These are phyloP conservation scores for Fusarium phyllophilum DNA, from an alignment of 2,329 filamentous ascomycete species.

Conservation along the genomic window DNA sequence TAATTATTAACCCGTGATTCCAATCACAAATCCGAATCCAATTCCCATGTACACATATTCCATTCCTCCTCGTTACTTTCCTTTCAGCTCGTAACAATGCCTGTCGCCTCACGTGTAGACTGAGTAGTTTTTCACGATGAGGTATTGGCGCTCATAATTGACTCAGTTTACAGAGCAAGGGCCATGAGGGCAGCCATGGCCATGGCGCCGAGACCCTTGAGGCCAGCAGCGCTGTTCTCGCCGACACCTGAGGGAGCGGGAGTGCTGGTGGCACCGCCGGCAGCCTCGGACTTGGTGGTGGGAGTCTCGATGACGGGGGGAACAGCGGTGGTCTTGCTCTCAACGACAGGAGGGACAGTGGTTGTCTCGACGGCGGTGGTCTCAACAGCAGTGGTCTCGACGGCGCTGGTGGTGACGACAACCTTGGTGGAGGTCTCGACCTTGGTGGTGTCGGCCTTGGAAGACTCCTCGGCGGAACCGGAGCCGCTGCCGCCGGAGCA, in stretches of 20 bases:
- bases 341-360: slow-evolving; percentile 20
- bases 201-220: slow-evolving; percentile 47
- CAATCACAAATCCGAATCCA: slow-evolving; percentile 9
- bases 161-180: slow-evolving; percentile 51
- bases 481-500: slow-evolving; percentile 42
- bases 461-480: slow-evolving; percentile 4
- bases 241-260: slow-evolving; percentile 33
- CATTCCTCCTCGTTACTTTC: slow-evolving; percentile 5
- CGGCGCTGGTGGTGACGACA: slow-evolving; percentile 3
- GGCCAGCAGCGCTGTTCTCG: slow-evolving; percentile 46
- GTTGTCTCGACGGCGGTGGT: slow-evolving; percentile 9
- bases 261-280: not conserved
- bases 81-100: slow-evolving; percentile 20
- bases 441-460: slow-evolving; percentile 7
- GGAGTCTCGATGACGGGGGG: slow-evolving; percentile 23
- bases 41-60: slow-evolving; percentile 12
- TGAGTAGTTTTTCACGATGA: not conserved
- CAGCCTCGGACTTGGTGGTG: slow-evolving; percentile 9
- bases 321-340: slow-evolving; percentile 20
- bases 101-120: not conserved
- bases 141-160: slow-evolving; percentile 2
- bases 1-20: slow-evolving; percentile 34
- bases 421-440: slow-evolving; percentile 17
- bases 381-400: slow-evolving; percentile 13
- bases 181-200: slow-evolving; percentile 48